These are phyloP conservation scores for Waltergamsia citrina DNA, from an alignment of 2,329 filamentous ascomycete species.

Conservation along the genomic window DNA sequence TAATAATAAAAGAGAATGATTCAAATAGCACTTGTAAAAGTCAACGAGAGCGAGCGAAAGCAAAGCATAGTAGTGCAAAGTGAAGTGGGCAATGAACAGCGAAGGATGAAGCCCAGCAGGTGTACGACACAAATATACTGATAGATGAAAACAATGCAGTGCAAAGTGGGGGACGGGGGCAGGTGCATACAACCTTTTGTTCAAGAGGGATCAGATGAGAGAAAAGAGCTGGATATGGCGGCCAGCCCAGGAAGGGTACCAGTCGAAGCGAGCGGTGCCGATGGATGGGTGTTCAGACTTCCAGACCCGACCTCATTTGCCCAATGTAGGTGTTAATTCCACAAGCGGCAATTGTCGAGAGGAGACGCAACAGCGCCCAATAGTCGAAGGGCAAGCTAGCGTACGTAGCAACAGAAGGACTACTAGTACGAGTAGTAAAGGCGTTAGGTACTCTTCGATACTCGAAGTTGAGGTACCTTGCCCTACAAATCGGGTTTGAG, in stretches of 20 bases:
- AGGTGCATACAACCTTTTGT: conserved; percentile 23
- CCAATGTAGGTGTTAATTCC: conserved; percentile 21
- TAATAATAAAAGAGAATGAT: background rate
- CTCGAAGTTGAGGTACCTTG: too few relatives aligned
- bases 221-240: conserved; percentile 35
- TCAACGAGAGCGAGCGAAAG: background rate
- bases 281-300: conserved; percentile 28
- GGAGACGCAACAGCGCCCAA: background rate
- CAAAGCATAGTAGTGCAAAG: background rate
- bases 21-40: background rate
- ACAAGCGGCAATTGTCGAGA: conserved; percentile 10
- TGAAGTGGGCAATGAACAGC: background rate
- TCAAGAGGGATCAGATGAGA: conserved; percentile 11
- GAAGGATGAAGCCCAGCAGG: background rate
- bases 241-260: conserved; percentile 31
- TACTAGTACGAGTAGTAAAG: too few relatives aligned
- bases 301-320: conserved; percentile 34
- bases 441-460: too few relatives aligned
- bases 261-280: conserved; percentile 28
- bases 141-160: background rate
- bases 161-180: conserved; percentile 3
- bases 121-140: background rate
- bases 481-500: too few relatives aligned
- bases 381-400: background rate
- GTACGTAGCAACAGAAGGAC: background rate